phyloP scores from a whole-genome alignment of 345 rosid species.

The Kernera saxatilis region DNA sequence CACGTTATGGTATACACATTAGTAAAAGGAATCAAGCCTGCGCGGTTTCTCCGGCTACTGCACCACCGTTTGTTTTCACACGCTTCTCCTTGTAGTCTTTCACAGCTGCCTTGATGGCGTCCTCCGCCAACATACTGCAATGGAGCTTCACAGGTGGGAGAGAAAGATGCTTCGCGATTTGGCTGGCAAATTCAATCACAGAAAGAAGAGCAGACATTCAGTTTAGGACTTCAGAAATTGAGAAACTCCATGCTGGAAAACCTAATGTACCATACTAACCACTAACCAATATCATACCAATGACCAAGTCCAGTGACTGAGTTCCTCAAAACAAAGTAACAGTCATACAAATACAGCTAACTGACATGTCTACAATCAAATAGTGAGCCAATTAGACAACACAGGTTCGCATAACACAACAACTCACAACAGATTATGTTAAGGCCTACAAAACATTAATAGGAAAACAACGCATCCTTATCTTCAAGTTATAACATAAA shows the following conservation, averaged over 20 bases:
- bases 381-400: not conserved
- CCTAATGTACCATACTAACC: not conserved
- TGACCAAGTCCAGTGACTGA: not conserved
- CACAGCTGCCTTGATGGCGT: conserved; percentile 98
- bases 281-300: not conserved
- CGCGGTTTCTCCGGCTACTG: conserved; percentile 43
- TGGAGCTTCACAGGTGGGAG: conserved; percentile 99
- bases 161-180: conserved; percentile 93
- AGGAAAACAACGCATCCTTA: not conserved
- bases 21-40: conserved; percentile 34
- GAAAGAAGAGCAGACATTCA: not conserved
- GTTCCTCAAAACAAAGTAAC: not conserved
- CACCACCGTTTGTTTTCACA: conserved; percentile 29
- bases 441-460: not conserved
- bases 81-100: conserved; percentile 77
- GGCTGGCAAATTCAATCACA: conserved; percentile 36
- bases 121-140: conserved; percentile 99
- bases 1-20: conserved; percentile 10
- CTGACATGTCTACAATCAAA: not conserved
- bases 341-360: not conserved
- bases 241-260: not conserved
- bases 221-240: not conserved
- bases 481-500: not conserved
- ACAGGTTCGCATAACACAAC: not conserved
- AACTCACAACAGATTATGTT: not conserved